Evolutionary conservation across 2,329 filamentous ascomycete species (phyloP), one percentile per base, ranked within the genome.

Genomic region (Leptographium procerum): DNA sequence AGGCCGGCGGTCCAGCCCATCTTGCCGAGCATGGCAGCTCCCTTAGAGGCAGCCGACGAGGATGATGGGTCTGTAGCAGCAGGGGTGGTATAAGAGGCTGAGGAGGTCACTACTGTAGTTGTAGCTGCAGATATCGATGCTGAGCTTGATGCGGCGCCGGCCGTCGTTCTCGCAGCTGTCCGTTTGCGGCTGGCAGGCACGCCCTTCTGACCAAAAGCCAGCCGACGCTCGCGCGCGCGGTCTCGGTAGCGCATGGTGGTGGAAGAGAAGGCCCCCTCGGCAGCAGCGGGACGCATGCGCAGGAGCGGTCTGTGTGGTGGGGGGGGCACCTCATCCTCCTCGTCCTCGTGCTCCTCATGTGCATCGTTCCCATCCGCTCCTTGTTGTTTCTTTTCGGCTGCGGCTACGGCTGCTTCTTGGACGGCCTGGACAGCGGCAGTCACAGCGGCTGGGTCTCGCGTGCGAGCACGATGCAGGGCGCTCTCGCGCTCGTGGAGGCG

Each of bases 1-100:
- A 79, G 76, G 10, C 86, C 86, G 1, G 77, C 74, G 26, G 74
- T 82, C 85, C 85, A 89, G 29, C 86, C 86, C 82, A 88, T 87
- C 73, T 88, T 89, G 45, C 83, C 82, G 45, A 89, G 74, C 66
- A 89, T 76, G 3, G 82, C 81, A 0, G 83, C 83, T 14, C 85
- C 85, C 69, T 86, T 88, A 40, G 82, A 84, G 60, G 75, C 71
- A 53, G 68, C 67, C 9, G 75, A 65, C 22, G 61, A 56, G 36
- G 73, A 69, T 7, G 67, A 66, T 16, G 61, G n/a, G n/a, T n/a
- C n/a, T n/a, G n/a, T 56, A 55, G 68, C 67, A 8, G 75, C 70
- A 34, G 72, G 69, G 9, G 68, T 66, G 22, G 61, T 57, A 34
- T 72, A 69, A 9, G 67, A 66, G 19, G 61, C 57, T 9, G 70